Evolutionary conservation across 441 rosid genomes (phyloP).

Genomic region (Melastoma candidum): DNA sequence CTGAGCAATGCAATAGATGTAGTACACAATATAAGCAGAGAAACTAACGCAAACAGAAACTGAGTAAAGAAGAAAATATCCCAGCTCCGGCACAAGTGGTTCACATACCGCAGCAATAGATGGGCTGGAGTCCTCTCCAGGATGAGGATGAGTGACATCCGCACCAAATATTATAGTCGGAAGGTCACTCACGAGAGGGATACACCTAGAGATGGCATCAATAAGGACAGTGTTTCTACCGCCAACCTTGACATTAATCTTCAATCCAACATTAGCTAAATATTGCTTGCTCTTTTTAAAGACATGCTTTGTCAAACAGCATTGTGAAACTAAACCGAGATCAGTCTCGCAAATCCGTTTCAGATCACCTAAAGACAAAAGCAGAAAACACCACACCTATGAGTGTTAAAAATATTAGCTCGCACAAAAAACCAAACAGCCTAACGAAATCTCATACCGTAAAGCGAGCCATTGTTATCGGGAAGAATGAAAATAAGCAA

Average conservation of each 20-base stretch:
- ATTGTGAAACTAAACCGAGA: slow-evolving; percentile 32
- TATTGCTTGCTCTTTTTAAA: slow-evolving; percentile 28
- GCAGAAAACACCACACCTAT: too few species aligned
- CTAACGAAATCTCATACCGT: slow-evolving; percentile 19
- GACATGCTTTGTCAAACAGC: slow-evolving; percentile 31
- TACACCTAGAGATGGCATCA: slow-evolving; percentile 30
- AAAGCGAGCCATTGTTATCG: slow-evolving; percentile 29
- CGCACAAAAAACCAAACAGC: not conserved
- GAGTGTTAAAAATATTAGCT: not conserved
- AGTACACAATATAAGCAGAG: not conserved
- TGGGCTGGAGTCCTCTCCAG: slow-evolving; percentile 32
- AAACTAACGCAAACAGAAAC: not conserved
- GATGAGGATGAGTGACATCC: slow-evolving; percentile 34
- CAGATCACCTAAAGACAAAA: slow-evolving; percentile 21
- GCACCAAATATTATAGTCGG: slow-evolving; percentile 38
- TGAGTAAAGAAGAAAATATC: not conserved
- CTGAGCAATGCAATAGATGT: slow-evolving; percentile 7
- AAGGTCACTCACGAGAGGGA: slow-evolving; percentile 29
- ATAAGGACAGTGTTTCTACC: slow-evolving; percentile 38
- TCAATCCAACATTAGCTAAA: slow-evolving; percentile 27
- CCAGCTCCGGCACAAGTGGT: not conserved
- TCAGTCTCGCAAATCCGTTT: slow-evolving; percentile 36
- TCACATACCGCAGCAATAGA: slow-evolving; percentile 32
- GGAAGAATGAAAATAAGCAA: slow-evolving; percentile 37
- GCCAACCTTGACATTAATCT: slow-evolving; percentile 36